Conservation (phyloP, 2,329 filamentous ascomycete genomes). For the Aspergillus neoniger region DNA sequence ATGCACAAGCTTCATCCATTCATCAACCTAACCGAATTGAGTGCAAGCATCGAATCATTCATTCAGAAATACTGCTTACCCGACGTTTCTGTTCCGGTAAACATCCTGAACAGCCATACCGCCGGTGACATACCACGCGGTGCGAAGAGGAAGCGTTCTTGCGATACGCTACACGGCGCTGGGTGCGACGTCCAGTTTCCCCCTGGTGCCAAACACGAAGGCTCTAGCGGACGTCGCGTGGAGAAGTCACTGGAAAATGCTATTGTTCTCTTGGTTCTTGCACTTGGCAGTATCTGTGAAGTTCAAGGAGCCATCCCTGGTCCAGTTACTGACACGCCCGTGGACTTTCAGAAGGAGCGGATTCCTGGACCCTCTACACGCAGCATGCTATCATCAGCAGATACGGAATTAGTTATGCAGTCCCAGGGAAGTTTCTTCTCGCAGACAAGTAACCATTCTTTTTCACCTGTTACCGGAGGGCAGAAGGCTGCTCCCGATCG, state of each 20-base stretch:
- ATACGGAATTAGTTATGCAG: slow-evolving; percentile 27
- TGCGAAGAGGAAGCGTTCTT: slow-evolving; percentile 43
- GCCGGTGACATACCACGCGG: slow-evolving; percentile 31
- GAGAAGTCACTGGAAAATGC: slow-evolving; percentile 73
- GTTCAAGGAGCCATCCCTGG: slow-evolving; percentile 54
- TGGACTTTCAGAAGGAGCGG: slow-evolving; percentile 30
- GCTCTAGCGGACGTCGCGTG: slow-evolving; percentile 28
- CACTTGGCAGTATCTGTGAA: slow-evolving; percentile 79
- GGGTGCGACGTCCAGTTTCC: slow-evolving; percentile 29
- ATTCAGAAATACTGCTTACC: slow-evolving; percentile 49
- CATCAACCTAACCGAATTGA: slow-evolving; percentile 57
- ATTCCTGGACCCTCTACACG: slow-evolving; percentile 31
- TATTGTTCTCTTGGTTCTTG: slow-evolving; percentile 78
- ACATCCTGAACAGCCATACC: slow-evolving; percentile 15
- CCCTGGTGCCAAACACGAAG: slow-evolving; percentile 17
- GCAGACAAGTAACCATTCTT: slow-evolving; percentile 19
- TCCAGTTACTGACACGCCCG: slow-evolving; percentile 50
- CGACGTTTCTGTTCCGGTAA: slow-evolving; percentile 15
- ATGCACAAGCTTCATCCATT: slow-evolving; percentile 68
- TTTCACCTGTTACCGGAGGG: slow-evolving; percentile 17
- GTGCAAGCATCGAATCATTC: slow-evolving; percentile 55
- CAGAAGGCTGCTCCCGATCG: slow-evolving; percentile 20
- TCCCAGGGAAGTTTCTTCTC: slow-evolving; percentile 26
- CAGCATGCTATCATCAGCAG: slow-evolving; percentile 31
- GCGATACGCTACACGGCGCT: slow-evolving; percentile 30